Evolutionary conservation across 345 rosid species (phyloP).

Genomic region (Noccaea bulbosa): DNA sequence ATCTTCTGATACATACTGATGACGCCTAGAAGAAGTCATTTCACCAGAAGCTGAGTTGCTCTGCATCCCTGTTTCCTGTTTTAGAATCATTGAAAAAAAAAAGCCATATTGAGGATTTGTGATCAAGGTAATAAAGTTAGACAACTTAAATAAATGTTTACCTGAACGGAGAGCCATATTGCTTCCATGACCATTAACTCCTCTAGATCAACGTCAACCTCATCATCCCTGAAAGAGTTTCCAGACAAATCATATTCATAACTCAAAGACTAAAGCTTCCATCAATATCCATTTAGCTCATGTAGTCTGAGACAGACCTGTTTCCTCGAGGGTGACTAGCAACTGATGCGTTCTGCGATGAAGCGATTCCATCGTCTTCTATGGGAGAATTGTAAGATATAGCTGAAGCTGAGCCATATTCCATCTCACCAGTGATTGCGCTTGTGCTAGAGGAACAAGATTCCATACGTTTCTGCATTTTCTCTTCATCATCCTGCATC

Average conservation of each 20-base stretch:
- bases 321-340: slow-evolving; percentile 56
- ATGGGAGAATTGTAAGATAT: slow-evolving; percentile 50
- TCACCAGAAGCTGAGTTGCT: slow-evolving; percentile 48
- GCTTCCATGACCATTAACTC: slow-evolving; percentile 98
- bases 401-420: slow-evolving; percentile 63
- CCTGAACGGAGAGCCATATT: slow-evolving; percentile 97
- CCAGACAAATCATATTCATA: slow-evolving; percentile 19
- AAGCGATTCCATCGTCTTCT: slow-evolving; percentile 56
- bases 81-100: not conserved
- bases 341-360: slow-evolving; percentile 50
- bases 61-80: slow-evolving; percentile 71
- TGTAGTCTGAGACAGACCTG: slow-evolving; percentile 52
- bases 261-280: slow-evolving; percentile 3
- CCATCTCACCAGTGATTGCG: slow-evolving; percentile 58
- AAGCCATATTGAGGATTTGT: slow-evolving; percentile 3
- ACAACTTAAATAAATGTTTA: slow-evolving; percentile 27
- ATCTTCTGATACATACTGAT: slow-evolving; percentile 49
- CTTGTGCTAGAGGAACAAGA: slow-evolving; percentile 63
- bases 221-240: slow-evolving; percentile 71
- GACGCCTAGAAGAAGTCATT: slow-evolving; percentile 51
- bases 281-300: not conserved
- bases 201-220: slow-evolving; percentile 93
- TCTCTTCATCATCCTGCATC: slow-evolving; percentile 86
- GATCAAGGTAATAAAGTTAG: slow-evolving; percentile 18
- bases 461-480: slow-evolving; percentile 77